Evolutionary conservation across 768 basidiomycete genomes (phyloP).

Genomic region (Strobilomyces dryophilus): DNA sequence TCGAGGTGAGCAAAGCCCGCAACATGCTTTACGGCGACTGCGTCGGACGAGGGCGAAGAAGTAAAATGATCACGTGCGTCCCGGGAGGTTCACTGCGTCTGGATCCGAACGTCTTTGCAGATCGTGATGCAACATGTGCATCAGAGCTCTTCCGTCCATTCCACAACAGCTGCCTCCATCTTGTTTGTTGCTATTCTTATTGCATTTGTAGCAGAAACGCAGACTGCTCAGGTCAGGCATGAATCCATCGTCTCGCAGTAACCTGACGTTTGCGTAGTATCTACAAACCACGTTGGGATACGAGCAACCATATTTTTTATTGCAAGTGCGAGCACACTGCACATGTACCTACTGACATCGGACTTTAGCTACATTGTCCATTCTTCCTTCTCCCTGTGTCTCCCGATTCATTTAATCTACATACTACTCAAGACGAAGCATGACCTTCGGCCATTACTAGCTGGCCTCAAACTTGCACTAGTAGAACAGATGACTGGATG

Average conservation of each 20-base stretch:
- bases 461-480: slow-evolving; percentile 49
- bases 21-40: slow-evolving; percentile 32
- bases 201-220: slow-evolving; percentile 74
- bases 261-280: slow-evolving; percentile 45
- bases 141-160: background rate
- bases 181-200: slow-evolving; percentile 59
- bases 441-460: slow-evolving; percentile 45
- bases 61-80: slow-evolving; percentile 8
- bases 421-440: slow-evolving; percentile 49
- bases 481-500: slow-evolving; percentile 24
- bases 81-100: no score
- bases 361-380: slow-evolving; percentile 77
- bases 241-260: background rate
- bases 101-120: no score
- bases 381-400: slow-evolving; percentile 69
- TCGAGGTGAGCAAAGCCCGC: slow-evolving; percentile 59
- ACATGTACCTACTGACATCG: background rate
- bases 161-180: slow-evolving; percentile 43
- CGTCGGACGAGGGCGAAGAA: background rate
- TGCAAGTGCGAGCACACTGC: slow-evolving; percentile 45
- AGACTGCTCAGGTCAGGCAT: slow-evolving; percentile 63
- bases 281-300: slow-evolving; percentile 75
- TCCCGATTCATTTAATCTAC: slow-evolving; percentile 77
- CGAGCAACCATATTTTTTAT: slow-evolving; percentile 84
- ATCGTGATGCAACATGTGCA: slow-evolving; percentile 4